Evolutionary conservation across 352 stramenopile genomes (phyloP).

Genomic region (Phytopythium delawarense): DNA sequence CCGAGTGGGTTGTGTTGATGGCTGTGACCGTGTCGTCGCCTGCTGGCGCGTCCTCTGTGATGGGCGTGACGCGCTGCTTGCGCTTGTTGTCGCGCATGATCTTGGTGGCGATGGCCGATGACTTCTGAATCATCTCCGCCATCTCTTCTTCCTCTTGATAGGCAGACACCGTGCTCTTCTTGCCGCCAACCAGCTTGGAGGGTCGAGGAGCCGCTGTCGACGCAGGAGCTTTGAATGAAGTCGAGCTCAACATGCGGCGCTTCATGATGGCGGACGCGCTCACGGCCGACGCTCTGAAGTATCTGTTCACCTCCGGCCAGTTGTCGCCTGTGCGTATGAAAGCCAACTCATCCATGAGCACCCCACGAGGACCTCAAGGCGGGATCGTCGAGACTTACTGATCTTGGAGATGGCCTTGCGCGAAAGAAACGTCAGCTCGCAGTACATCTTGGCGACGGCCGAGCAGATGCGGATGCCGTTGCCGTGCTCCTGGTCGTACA

Average conservation of each 20-base stretch:
- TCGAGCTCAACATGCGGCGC: slow-evolving; percentile 9
- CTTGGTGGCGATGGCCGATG: slow-evolving; percentile 19
- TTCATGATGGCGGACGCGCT: slow-evolving; percentile 40
- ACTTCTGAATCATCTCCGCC: slow-evolving; percentile 28
- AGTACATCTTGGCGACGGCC: slow-evolving; percentile 72
- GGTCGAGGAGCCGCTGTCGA: background rate
- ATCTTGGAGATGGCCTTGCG: slow-evolving; percentile 70
- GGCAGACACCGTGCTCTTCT: slow-evolving; percentile 5
- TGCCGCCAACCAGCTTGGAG: background rate
- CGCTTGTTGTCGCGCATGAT: slow-evolving; percentile 11
- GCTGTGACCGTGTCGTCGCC: background rate
- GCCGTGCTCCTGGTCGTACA: slow-evolving; percentile 74
- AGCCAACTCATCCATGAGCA: background rate
- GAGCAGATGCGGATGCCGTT: slow-evolving; percentile 84
- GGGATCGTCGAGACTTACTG: slow-evolving; percentile 27
- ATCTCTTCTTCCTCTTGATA: slow-evolving; percentile 20
- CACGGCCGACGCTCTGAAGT: slow-evolving; percentile 40
- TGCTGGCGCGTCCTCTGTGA: background rate
- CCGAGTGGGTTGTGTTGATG: background rate
- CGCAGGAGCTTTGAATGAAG: background rate
- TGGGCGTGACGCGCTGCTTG: slow-evolving; percentile 3
- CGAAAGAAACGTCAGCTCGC: slow-evolving; percentile 77
- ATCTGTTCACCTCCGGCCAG: slow-evolving; percentile 66
- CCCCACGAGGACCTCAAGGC: background rate
- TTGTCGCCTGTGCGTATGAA: slow-evolving; percentile 29